phyloP scores from a whole-genome alignment of 495 filamentous ascomycete genomes.

The Penicillium silybi region DNA sequence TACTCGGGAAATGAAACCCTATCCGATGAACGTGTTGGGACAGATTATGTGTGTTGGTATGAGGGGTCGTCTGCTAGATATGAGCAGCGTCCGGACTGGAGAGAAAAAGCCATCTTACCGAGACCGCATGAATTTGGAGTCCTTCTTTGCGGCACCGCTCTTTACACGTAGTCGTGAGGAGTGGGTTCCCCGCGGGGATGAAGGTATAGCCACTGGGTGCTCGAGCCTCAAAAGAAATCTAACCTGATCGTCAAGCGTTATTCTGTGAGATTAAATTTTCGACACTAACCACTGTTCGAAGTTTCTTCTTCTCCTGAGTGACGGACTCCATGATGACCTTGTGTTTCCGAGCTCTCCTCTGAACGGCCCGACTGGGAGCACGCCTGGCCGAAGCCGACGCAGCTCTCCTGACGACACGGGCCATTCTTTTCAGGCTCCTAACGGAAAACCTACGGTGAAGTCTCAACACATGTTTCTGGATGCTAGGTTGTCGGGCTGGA shows the following conservation, averaged over 20 bases:
- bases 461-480: slow-evolving; percentile 11
- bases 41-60: slow-evolving; percentile 46
- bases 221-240: slow-evolving; percentile 49
- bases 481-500: background rate
- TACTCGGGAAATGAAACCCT: slow-evolving; percentile 71
- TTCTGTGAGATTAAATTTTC: background rate
- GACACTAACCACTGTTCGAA: slow-evolving; percentile 52
- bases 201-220: slow-evolving; percentile 79
- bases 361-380: slow-evolving; percentile 27
- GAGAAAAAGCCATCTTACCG: slow-evolving; percentile 45
- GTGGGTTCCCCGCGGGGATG: slow-evolving; percentile 75
- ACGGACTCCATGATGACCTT: slow-evolving; percentile 57
- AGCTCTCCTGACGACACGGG: slow-evolving; percentile 33
- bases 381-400: slow-evolving; percentile 32
- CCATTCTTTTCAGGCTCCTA: slow-evolving; percentile 29
- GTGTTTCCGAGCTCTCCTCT: slow-evolving; percentile 45
- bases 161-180: slow-evolving; percentile 72
- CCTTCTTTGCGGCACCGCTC: slow-evolving; percentile 67
- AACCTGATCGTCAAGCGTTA: slow-evolving; percentile 18
- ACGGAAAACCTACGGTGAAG: slow-evolving; percentile 13
- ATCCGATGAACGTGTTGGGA: slow-evolving; percentile 69
- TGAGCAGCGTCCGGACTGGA: slow-evolving; percentile 9
- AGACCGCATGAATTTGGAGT: slow-evolving; percentile 71
- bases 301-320: slow-evolving; percentile 57
- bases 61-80: slow-evolving; percentile 39